Conservation (phyloP, 164 flowering plant genomes). For the Akebia trifoliata region DNA sequence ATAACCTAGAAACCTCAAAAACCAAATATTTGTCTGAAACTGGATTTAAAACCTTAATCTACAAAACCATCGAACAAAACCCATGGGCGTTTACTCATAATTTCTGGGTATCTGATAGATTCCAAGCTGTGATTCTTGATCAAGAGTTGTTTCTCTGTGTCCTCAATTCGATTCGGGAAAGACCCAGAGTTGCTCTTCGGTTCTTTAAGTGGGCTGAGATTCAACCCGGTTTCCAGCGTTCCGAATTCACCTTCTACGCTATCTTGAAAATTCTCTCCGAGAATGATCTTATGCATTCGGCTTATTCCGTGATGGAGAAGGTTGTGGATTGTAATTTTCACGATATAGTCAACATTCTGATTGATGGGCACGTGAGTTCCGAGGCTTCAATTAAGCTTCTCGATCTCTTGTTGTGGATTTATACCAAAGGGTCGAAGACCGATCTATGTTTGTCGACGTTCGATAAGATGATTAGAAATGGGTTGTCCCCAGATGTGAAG, state of each 20-base stretch:
- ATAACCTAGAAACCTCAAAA: not conserved
- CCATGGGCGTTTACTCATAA: slow-evolving; percentile 21
- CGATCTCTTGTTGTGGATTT: slow-evolving; percentile 45
- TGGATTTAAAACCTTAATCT: slow-evolving; percentile 29
- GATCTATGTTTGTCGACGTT: slow-evolving; percentile 45
- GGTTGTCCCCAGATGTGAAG: slow-evolving; percentile 51
- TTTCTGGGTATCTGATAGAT: slow-evolving; percentile 22
- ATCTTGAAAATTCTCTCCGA: slow-evolving; percentile 43
- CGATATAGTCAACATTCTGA: slow-evolving; percentile 41
- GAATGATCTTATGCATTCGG: slow-evolving; percentile 33
- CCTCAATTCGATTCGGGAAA: slow-evolving; percentile 26
- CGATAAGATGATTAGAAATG: slow-evolving; percentile 48
- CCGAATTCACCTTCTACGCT: slow-evolving; percentile 30
- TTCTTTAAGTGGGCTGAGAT: slow-evolving; percentile 53
- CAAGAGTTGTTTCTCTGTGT: slow-evolving; percentile 35
- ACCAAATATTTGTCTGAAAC: slow-evolving; percentile 6
- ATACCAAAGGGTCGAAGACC: slow-evolving; percentile 36
- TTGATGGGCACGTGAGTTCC: slow-evolving; percentile 26
- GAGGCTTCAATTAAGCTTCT: slow-evolving; percentile 35
- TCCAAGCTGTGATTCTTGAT: slow-evolving; percentile 28
- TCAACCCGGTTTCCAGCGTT: slow-evolving; percentile 37
- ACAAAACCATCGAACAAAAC: slow-evolving; percentile 16
- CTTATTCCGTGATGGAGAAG: slow-evolving; percentile 38
- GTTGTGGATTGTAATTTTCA: slow-evolving; percentile 26
- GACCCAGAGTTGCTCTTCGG: slow-evolving; percentile 41